Percentiles rank a stretch among this genome's conserved stretches.
Conservation (phyloP, 129 eudicot genomes). For the sunflower (Helianthus annuus) region DNA sequence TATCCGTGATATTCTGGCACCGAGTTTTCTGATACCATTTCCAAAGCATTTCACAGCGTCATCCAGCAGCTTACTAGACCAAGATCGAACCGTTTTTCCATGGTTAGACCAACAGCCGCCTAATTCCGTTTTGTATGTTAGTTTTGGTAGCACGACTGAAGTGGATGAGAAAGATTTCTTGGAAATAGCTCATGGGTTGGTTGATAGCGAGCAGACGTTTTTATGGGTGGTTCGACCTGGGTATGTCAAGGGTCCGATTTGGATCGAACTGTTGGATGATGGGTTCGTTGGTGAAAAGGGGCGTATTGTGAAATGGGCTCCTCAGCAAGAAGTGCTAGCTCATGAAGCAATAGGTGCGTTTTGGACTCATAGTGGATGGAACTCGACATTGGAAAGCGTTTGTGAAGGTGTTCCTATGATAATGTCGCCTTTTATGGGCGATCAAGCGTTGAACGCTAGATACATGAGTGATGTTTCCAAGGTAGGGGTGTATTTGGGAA, state of each 20-base stretch:
- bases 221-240: constrained; percentile 61
- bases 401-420: constrained; percentile 61
- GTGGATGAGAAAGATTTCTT: constrained; percentile 34
- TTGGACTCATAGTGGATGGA: constrained; percentile 76
- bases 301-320: constrained; percentile 62
- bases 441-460: constrained; percentile 45
- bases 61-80: constrained; percentile 36
- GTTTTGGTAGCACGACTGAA: constrained; percentile 56
- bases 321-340: constrained; percentile 56
- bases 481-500: constrained; percentile 44
- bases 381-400: constrained; percentile 61
- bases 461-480: constrained; percentile 31
- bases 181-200: constrained; percentile 60
- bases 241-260: constrained; percentile 31
- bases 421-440: constrained; percentile 39
- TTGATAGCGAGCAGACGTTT: constrained; percentile 43
- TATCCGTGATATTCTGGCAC: constrained; percentile 22
- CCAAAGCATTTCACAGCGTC: constrained; percentile 31
- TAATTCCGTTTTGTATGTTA: constrained; percentile 50
- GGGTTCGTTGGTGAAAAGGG: constrained; percentile 41
- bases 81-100: constrained; percentile 41
- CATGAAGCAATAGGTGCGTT: constrained; percentile 47
- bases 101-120: constrained; percentile 52
- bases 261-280: constrained; percentile 32
- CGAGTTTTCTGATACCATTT: constrained; percentile 45